phyloP scores from a whole-genome alignment of 805 yeast genomes.

The Starmera quercuum region DNA sequence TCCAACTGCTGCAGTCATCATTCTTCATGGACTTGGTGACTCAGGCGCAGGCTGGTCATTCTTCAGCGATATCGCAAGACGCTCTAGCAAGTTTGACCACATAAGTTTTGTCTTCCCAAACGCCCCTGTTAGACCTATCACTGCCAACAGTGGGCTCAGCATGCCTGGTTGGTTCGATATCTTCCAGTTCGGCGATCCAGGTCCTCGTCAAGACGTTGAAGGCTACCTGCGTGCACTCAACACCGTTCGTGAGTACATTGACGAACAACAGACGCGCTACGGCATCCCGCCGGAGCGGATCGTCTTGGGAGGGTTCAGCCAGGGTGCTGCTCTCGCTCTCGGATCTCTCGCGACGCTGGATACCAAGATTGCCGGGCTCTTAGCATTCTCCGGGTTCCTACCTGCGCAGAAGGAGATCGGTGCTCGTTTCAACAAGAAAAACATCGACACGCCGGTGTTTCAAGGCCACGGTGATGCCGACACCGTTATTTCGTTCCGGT shows the following conservation, averaged over 20 bases:
- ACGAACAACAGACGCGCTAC: slow-evolving; percentile 39
- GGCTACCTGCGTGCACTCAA: slow-evolving; percentile 49
- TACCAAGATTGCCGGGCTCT: slow-evolving; percentile 67
- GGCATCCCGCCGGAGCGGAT: slow-evolving; percentile 60
- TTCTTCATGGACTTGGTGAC: slow-evolving; percentile 91
- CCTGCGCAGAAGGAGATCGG: slow-evolving; percentile 17
- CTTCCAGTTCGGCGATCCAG: slow-evolving; percentile 37
- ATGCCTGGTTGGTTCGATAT: slow-evolving; percentile 92
- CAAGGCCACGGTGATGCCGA: slow-evolving; percentile 86
- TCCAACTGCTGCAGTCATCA: slow-evolving; percentile 60
- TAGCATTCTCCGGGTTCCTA: slow-evolving; percentile 72
- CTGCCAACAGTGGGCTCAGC: slow-evolving; percentile 53
- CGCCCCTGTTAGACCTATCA: slow-evolving; percentile 71
- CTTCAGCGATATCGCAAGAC: slow-evolving; percentile 56
- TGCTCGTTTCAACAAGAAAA: slow-evolving; percentile 26
- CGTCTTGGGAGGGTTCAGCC: slow-evolving; percentile 92
- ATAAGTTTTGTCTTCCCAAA: slow-evolving; percentile 82
- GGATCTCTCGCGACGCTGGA: slow-evolving; percentile 49
- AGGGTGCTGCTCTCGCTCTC: slow-evolving; percentile 80
- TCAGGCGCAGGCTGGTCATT: slow-evolving; percentile 86
- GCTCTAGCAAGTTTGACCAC: slow-evolving; percentile 37
- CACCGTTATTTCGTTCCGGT: slow-evolving; percentile 43
- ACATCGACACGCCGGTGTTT: slow-evolving; percentile 66
- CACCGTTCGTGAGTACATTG: slow-evolving; percentile 35
- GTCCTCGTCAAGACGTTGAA: slow-evolving; percentile 36